Evolutionary conservation across 176 grass and related monocot species (phyloP).

Genomic region (Stipa capillata): DNA sequence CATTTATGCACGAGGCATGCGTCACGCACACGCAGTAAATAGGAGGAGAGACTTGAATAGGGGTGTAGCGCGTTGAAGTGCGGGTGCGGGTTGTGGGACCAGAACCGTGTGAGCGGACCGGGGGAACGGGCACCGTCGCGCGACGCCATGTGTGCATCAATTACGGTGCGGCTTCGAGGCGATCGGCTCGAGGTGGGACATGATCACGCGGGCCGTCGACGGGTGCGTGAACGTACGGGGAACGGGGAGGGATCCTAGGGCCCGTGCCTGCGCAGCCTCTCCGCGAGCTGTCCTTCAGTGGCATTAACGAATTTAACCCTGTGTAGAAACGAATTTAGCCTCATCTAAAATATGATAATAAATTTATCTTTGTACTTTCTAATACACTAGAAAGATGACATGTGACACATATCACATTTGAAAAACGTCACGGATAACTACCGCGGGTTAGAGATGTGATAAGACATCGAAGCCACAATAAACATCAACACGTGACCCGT

Average conservation of each 20-base stretch:
- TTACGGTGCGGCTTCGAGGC: background rate
- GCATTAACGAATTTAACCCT: too few species aligned
- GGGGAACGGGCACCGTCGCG: background rate
- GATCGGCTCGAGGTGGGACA: background rate
- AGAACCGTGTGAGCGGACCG: background rate
- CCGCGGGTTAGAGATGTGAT: too few species aligned
- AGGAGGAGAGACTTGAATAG: too few species aligned
- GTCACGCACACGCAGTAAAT: conserved; percentile 9
- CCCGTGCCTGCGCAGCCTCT: background rate
- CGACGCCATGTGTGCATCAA: background rate
- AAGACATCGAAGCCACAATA: too few species aligned
- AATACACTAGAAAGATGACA: too few species aligned
- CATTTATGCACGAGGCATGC: background rate
- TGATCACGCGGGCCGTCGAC: background rate
- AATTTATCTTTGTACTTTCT: too few species aligned
- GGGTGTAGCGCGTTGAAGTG: conserved; percentile 9
- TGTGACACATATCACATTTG: too few species aligned
- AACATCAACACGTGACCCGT: too few species aligned
- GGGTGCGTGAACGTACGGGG: background rate
- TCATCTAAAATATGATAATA: too few species aligned
- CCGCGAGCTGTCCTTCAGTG: too few species aligned
- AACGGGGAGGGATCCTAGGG: background rate
- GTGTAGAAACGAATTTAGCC: too few species aligned
- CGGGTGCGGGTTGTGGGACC: background rate
- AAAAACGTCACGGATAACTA: too few species aligned